Evolutionary conservation across 805 yeast genomes (phyloP).

Genomic region (Pichia cabralensis): DNA sequence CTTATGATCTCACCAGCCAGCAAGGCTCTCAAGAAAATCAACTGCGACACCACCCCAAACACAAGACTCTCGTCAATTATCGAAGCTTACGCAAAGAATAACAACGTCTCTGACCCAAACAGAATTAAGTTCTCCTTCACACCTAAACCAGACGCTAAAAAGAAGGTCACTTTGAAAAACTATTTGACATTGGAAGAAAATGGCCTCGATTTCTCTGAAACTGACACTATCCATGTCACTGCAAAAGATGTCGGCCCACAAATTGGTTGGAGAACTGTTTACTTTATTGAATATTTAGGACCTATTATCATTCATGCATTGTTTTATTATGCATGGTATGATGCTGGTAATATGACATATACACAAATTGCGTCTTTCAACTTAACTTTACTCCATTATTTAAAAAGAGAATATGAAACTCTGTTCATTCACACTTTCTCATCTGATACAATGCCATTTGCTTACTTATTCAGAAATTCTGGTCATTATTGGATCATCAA

Average conservation of each 20-base stretch:
- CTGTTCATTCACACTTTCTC: slow-evolving; percentile 78
- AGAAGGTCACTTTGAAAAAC: slow-evolving; percentile 35
- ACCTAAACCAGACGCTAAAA: slow-evolving; percentile 16
- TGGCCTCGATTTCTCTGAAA: slow-evolving; percentile 26
- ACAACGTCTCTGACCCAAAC: slow-evolving; percentile 28
- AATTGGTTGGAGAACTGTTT: slow-evolving; percentile 87
- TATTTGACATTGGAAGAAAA: slow-evolving; percentile 37
- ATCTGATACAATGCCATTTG: slow-evolving; percentile 83
- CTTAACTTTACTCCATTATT: slow-evolving; percentile 62
- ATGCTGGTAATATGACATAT: slow-evolving; percentile 31
- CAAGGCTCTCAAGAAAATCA: slow-evolving; percentile 40
- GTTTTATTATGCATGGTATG: slow-evolving; percentile 38
- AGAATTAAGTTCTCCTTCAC: slow-evolving; percentile 49
- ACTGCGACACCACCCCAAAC: slow-evolving; percentile 29
- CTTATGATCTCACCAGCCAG: slow-evolving; percentile 54
- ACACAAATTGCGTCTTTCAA: slow-evolving; percentile 46
- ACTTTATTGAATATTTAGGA: slow-evolving; percentile 77
- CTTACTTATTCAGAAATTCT: slow-evolving; percentile 80
- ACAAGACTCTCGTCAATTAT: slow-evolving; percentile 28
- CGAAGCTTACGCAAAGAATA: slow-evolving; percentile 33
- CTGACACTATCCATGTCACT: slow-evolving; percentile 35
- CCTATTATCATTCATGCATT: slow-evolving; percentile 76
- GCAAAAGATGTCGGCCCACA: slow-evolving; percentile 93
- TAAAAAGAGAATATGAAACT: slow-evolving; percentile 86
- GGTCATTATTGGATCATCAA: slow-evolving; percentile 89